phyloP scores from a whole-genome alignment of 2,329 filamentous ascomycete species.

The Stromatinia cepivora region DNA sequence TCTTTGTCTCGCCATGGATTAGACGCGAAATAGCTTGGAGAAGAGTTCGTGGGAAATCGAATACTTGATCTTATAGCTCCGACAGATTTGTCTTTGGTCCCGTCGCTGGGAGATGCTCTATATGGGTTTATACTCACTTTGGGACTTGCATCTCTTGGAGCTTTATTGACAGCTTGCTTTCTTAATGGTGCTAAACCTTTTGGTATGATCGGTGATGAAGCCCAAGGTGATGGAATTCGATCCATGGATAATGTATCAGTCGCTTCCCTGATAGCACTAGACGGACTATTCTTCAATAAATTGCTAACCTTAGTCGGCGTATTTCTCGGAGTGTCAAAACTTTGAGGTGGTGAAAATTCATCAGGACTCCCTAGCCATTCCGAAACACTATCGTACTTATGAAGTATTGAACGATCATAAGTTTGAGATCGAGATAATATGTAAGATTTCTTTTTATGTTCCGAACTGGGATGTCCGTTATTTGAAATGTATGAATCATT shows the following conservation, averaged over 20 bases:
- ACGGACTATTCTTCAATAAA: rapidly evolving
- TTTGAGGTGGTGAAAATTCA: background rate
- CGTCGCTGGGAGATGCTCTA: background rate
- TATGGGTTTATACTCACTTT: background rate
- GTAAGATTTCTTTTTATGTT: background rate
- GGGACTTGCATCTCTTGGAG: background rate
- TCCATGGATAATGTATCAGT: background rate
- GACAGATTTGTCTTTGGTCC: background rate
- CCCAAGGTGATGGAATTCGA: background rate
- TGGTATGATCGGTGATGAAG: background rate
- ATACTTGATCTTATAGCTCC: background rate
- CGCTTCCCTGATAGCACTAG: background rate
- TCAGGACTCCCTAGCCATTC: constrained; percentile 13
- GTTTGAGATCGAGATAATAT: constrained; percentile 4
- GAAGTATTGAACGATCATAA: background rate
- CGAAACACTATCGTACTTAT: background rate
- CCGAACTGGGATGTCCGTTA: background rate
- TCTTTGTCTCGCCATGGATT: background rate
- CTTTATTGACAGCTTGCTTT: background rate
- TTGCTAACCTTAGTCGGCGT: background rate
- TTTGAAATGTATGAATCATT: background rate
- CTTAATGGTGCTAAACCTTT: background rate
- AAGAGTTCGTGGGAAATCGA: background rate
- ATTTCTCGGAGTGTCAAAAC: background rate
- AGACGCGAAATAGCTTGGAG: background rate